A percentile compares a stretch with the other conserved stretches of the same genome.
phyloP scores from a whole-genome alignment of 495 filamentous ascomycete species.

The Lichenothelia convexa region DNA sequence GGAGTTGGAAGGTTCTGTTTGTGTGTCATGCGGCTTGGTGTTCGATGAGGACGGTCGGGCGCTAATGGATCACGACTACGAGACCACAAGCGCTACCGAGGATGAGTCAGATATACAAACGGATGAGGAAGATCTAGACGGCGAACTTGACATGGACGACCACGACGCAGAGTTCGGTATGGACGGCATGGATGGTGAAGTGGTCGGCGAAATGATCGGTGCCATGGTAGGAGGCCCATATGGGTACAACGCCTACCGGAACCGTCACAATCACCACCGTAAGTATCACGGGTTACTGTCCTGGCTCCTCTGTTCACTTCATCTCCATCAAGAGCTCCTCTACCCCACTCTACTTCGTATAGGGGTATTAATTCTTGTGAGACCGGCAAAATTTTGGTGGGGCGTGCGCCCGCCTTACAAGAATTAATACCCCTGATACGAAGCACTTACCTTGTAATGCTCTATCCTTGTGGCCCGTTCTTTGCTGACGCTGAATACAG shows the following conservation, averaged over 20 bases:
- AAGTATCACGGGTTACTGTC: no score
- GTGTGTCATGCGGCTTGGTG: constrained; percentile 34
- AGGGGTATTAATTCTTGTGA: no score
- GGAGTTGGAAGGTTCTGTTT: constrained; percentile 43
- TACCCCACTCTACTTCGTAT: no score
- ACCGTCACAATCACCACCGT: not conserved
- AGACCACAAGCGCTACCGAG: constrained; percentile 17
- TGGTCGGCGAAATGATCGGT: constrained; percentile 10
- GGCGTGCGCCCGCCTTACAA: no score
- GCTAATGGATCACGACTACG: constrained; percentile 12
- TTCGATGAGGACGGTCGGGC: constrained; percentile 23
- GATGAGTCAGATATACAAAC: constrained; percentile 14
- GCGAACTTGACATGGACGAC: constrained; percentile 18
- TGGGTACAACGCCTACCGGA: constrained; percentile 1
- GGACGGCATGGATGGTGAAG: constrained; percentile 9
- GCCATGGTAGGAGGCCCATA: not conserved
- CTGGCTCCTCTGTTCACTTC: no score
- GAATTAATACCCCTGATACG: no score
- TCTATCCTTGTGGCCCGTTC: no score
- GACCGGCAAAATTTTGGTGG: no score
- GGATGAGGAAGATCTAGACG: constrained; percentile 16
- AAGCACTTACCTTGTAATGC: no score
- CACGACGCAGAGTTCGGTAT: constrained; percentile 17
- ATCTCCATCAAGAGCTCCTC: no score
- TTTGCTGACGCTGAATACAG: constrained; percentile 6